These are phyloP conservation scores for Neofusicoccum cordaticola DNA, from an alignment of 2,329 filamentous ascomycete genomes.

Conservation along the genomic window DNA sequence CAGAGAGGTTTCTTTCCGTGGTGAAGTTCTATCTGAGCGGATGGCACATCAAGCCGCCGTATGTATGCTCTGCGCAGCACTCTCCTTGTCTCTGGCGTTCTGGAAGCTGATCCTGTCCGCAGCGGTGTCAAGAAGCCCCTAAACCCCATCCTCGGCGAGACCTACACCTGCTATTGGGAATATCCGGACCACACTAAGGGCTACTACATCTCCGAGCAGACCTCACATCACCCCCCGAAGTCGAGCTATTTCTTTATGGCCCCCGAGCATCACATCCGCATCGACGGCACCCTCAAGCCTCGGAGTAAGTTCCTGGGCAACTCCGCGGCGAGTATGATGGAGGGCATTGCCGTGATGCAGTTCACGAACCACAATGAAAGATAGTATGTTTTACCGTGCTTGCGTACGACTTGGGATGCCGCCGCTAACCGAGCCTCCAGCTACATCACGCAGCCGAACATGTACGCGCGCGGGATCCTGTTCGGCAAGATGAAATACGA, in stretches of 20 bases:
- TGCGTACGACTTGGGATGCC: not conserved
- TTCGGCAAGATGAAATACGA: constrained; percentile 99
- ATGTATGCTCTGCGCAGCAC: constrained; percentile 41
- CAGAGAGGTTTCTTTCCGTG: constrained; percentile 86
- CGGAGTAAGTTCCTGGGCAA: constrained; percentile 94
- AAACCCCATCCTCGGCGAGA: constrained; percentile 93
- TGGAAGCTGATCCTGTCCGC: constrained; percentile 16
- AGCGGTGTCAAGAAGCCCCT: constrained; percentile 98
- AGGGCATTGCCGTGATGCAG: constrained; percentile 84
- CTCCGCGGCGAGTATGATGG: constrained; percentile 97
- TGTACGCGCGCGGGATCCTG: constrained; percentile 95
- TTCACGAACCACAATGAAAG: constrained; percentile 82
- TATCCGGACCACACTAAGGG: constrained; percentile 78
- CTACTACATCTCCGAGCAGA: constrained; percentile 97
- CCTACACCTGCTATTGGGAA: constrained; percentile 95
- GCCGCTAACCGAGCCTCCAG: constrained; percentile 45
- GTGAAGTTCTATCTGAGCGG: constrained; percentile 98
- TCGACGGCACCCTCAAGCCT: constrained; percentile 93
- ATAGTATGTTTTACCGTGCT: constrained; percentile 61
- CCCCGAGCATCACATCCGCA: constrained; percentile 86
- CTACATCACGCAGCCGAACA: constrained; percentile 94
- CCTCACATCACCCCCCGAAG: constrained; percentile 96
- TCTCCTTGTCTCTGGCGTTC: not conserved
- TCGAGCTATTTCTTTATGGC: constrained; percentile 99
- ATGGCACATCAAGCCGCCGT: constrained; percentile 98